Base-by-base conservation (phyloP, 352 stramenopile species). In the Lagenidium giganteum region DNA sequence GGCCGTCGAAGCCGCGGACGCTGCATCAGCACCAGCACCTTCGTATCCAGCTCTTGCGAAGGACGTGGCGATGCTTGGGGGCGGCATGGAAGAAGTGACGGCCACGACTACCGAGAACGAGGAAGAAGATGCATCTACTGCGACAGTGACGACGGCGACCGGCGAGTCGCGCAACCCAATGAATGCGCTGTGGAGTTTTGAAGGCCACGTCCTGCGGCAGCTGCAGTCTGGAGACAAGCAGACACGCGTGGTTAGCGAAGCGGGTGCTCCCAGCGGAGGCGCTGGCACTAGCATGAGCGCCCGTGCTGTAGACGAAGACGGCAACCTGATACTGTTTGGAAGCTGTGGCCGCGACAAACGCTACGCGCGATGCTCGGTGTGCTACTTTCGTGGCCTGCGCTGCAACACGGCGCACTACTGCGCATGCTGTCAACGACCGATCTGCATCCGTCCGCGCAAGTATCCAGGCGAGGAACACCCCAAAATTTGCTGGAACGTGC, bases 401-500 rank as follows among this genome's bases (percentile, higher is more conserved):
- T 80, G 69, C 55, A 87, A 87, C 46, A 75, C 75, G 34, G 62
- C 58, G 18, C 70, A 85, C 39, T 87, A 85, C 30, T 87, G 75
- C 39, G 61, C 62, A 16, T 83, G 75, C 51, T 87, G 75, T 47
- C 72, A 85, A 49, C 69, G 73, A 3, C 56, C 75, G n/a, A 72
- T 87, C 51, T 87, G 75, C 42, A 77, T 85, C 37, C 75, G 75
- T 9, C 71, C 75, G 33, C 67, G 75, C 3, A 72, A 62, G 32
- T 85, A 87, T 39, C 75, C 75, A 12, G 69, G 71, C 33, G 75
- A 87, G 43, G 61, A 77, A 23, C 62, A 85, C 34, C 60, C 70
- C 8, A 87, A 87, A 61, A 87, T 87, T 39, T 87, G 71, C 56
- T 87, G 75, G 75, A 87, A 87, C 33, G 75, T 87, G 47, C 61